Conservation (phyloP, 2,329 filamentous ascomycete species). For the Aspergillus ustus region DNA sequence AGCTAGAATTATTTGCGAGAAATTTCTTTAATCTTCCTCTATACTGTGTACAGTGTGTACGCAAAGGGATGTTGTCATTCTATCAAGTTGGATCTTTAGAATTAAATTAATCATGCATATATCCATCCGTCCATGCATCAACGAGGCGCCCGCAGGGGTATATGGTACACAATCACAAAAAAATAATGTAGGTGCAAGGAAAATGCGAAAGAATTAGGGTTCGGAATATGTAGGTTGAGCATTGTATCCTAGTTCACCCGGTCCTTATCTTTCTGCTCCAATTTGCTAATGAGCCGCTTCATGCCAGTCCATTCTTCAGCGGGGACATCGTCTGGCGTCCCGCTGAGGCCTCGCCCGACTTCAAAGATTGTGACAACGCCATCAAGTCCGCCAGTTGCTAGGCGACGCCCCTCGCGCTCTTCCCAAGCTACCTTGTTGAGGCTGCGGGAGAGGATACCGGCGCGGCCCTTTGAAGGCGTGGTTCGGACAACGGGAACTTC, state of each 20-base stretch:
- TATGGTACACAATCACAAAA: conserved; percentile 25
- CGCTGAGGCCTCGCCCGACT: conserved; percentile 72
- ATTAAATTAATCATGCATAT: background rate
- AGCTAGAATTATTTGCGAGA: background rate
- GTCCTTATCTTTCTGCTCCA: conserved; percentile 62
- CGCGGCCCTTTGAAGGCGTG: conserved; percentile 66
- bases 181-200: conserved; percentile 21
- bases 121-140: conserved; percentile 28
- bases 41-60: background rate
- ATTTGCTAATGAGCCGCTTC: conserved; percentile 81
- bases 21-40: background rate
- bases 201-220: conserved; percentile 8
- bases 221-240: conserved; percentile 3
- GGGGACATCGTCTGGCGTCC: conserved; percentile 80
- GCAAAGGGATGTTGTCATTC: background rate
- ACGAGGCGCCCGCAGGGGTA: conserved; percentile 29
- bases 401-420: conserved; percentile 78
- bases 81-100: background rate
- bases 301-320: conserved; percentile 92
- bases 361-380: conserved; percentile 92
- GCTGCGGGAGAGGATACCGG: conserved; percentile 76
- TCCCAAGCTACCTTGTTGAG: conserved; percentile 97
- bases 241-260: conserved; percentile 32
- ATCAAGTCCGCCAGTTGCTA: conserved; percentile 91
- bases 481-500: conserved; percentile 88